Base-by-base conservation (phyloP, 202 grass and related monocot species). In the Cymbopogon flexuosus region DNA sequence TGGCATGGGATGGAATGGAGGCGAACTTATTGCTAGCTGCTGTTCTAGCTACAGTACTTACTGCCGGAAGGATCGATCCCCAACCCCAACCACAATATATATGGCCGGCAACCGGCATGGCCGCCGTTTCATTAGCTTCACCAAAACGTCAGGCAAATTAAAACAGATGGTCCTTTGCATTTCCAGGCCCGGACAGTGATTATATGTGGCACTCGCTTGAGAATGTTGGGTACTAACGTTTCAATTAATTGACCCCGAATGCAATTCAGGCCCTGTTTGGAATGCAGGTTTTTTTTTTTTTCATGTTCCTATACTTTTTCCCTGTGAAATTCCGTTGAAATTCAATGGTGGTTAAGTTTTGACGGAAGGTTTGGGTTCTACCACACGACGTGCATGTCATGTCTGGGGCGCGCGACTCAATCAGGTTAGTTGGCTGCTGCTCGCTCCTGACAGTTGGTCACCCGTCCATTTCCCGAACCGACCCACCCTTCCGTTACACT, bases 341-440 rank as follows among this genome's bases (percentile, higher is more conserved):
- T 3, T 8, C 51, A 39, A 11, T 10, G 62, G 35, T 73, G 62
- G 75, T 88, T 74, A 4, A 34, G 27, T 27, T 34, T 79, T 60
- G 51, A 70, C 70, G 54, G 62, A 63, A 75, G 41, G 81, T 8
- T 82, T 0, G 6, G 1, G 10, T 10, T 4, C 5, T 14, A 51
- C 46, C 15, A 51, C 15, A 33, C 27, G 60, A 18, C 45, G 35
- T 23, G 14, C 13, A 42, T 60, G 43, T 15, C 39, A 39, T 41
- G 39, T 10, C 42, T 0, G 37, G 30, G 62, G 31, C 37, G 7
- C 37, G 37, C n/a, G 66, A 64, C 30, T 51, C 73, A 72, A 68
- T 82, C 72, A 78, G n/a, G 72, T 89, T 81, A 9, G 83, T 66
- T 85, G 37, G 80, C 57, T 45, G 30, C 42, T 8, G 19, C 23